A percentile compares a stretch with the other conserved stretches of the same genome.
phyloP scores from a whole-genome alignment of 495 filamentous ascomycete genomes.

The Rhypophila decipiens region DNA sequence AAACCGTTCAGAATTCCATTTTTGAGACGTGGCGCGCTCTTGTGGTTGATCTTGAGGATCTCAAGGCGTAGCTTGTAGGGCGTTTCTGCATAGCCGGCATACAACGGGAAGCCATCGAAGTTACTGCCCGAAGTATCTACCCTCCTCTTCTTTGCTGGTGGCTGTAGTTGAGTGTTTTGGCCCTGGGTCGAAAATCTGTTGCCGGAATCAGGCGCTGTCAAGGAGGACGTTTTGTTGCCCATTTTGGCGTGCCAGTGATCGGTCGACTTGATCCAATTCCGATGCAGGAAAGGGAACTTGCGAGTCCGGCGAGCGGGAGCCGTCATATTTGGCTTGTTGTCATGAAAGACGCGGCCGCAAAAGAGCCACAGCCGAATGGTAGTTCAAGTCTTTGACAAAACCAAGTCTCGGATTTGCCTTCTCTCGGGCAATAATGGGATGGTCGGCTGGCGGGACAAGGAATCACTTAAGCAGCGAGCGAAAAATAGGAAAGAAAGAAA shows the following conservation, averaged over 20 bases:
- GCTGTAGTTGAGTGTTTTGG: slow-evolving; percentile 10
- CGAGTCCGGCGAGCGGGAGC: slow-evolving; percentile 9
- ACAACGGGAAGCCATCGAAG: slow-evolving; percentile 27
- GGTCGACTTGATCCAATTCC: slow-evolving; percentile 27
- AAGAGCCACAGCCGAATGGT: neutral
- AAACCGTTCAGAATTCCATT: slow-evolving; percentile 34
- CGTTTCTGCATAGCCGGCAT: slow-evolving; percentile 17
- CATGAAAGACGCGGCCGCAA: slow-evolving; percentile 11
- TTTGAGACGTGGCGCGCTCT: slow-evolving; percentile 30
- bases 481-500: too few relatives aligned
- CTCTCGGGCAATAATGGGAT: too few relatives aligned
- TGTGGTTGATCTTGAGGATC: slow-evolving; percentile 40
- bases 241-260: slow-evolving; percentile 26
- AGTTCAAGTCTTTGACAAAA: too few relatives aligned
- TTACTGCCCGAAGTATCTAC: slow-evolving; percentile 26
- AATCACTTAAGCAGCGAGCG: too few relatives aligned
- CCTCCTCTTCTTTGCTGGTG: too few relatives aligned
- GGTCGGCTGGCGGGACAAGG: too few relatives aligned
- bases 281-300: slow-evolving; percentile 29
- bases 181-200: slow-evolving; percentile 23
- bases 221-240: slow-evolving; percentile 35
- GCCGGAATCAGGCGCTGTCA: slow-evolving; percentile 17
- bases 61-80: slow-evolving; percentile 40
- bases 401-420: too few relatives aligned
- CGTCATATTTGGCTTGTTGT: slow-evolving; percentile 18